phyloP scores from a whole-genome alignment of 495 filamentous ascomycete genomes.

The Neurospora cerealis region DNA sequence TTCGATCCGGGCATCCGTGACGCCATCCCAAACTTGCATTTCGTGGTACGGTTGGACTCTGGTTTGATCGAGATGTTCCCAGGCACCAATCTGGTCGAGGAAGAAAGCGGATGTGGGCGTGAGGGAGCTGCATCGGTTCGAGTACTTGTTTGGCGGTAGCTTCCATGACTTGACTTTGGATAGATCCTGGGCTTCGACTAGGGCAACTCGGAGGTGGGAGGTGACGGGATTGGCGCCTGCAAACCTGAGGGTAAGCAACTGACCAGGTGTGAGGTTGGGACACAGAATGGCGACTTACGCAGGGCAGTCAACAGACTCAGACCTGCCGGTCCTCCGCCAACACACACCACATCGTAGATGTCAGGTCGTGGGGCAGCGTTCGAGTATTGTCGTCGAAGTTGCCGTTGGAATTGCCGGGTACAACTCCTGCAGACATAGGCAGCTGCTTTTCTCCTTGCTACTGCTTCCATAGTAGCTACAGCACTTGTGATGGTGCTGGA shows the following conservation, averaged over 20 bases:
- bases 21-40: constrained; percentile 96
- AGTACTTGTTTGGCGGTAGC: constrained; percentile 60
- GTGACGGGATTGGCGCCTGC: constrained; percentile 60
- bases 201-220: constrained; percentile 67
- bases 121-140: constrained; percentile 89
- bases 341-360: constrained; percentile 89
- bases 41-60: constrained; percentile 82
- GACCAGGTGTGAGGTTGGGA: not conserved
- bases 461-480: constrained; percentile 11
- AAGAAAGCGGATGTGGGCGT: constrained; percentile 74
- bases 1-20: constrained; percentile 73
- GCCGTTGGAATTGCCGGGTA: constrained; percentile 23
- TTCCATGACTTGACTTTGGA: constrained; percentile 51
- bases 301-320: constrained; percentile 80
- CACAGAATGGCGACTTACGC: constrained; percentile 41
- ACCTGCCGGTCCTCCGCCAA: constrained; percentile 94
- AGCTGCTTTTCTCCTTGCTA: constrained; percentile 11
- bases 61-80: constrained; percentile 57
- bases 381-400: constrained; percentile 26
- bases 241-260: not conserved
- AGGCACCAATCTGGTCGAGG: constrained; percentile 70
- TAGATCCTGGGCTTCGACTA: constrained; percentile 85
- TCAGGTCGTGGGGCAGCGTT: constrained; percentile 34
- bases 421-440: constrained; percentile 38
- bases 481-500: not conserved